Evolutionary conservation across 768 basidiomycete genomes (phyloP).

Genomic region (Kwoniella sp.): DNA sequence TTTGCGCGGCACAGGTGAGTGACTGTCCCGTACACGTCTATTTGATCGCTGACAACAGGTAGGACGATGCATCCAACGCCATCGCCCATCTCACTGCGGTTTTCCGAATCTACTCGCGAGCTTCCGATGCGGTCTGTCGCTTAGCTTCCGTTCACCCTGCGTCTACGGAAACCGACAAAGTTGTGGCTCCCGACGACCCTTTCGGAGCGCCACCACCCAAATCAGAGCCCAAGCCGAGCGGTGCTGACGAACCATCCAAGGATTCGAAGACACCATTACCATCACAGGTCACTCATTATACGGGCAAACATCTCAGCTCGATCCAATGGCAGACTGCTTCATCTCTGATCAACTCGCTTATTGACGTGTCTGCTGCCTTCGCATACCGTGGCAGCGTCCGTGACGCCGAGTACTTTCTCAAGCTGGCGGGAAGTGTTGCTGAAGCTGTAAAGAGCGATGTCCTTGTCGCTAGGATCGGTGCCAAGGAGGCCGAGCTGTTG

Average conservation of each 20-base stretch:
- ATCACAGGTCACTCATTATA: constrained; percentile 42
- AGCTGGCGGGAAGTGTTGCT: constrained; percentile 72
- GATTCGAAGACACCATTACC: constrained; percentile 10
- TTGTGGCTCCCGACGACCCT: constrained; percentile 49
- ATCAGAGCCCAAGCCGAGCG: constrained; percentile 12
- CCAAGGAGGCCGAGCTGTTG: constrained; percentile 66
- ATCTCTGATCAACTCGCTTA: constrained; percentile 63
- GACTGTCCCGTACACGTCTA: background rate
- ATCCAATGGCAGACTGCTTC: constrained; percentile 62
- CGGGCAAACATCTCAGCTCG: constrained; percentile 55
- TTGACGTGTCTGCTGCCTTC: constrained; percentile 65
- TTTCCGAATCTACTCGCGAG: constrained; percentile 74
- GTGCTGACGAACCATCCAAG: constrained; percentile 40
- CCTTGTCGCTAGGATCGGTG: constrained; percentile 62
- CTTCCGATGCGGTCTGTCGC: constrained; percentile 64
- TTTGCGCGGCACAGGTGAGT: constrained; percentile 64
- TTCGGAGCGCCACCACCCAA: constrained; percentile 48
- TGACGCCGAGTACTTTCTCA: constrained; percentile 77
- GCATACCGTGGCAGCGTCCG: constrained; percentile 71
- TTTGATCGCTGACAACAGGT: background rate
- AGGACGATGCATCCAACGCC: constrained; percentile 63
- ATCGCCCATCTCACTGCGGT: constrained; percentile 64
- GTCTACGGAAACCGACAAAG: constrained; percentile 61
- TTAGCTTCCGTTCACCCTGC: constrained; percentile 49
- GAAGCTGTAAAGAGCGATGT: constrained; percentile 64